These are phyloP conservation scores for Pichia sp. DNA, from an alignment of 1,139 yeast genomes.

Conservation along the genomic window DNA sequence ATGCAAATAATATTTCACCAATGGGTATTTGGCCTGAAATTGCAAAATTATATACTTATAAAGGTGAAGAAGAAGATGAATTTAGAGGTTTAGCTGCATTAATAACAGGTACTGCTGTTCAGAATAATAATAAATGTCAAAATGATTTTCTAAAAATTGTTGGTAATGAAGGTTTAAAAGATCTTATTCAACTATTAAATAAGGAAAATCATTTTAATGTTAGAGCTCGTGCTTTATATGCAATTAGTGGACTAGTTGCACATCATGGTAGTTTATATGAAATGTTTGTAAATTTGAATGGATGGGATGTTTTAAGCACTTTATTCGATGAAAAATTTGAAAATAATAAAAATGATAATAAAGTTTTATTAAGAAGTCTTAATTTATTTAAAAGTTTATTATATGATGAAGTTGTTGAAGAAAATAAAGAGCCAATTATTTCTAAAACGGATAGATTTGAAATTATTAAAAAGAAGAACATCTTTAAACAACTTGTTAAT, in stretches of 20 bases:
- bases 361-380: conserved; percentile 47
- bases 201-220: conserved; percentile 26
- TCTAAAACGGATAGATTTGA: conserved; percentile 27
- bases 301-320: conserved; percentile 46
- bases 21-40: conserved; percentile 65
- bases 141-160: conserved; percentile 50
- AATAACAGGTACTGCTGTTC: conserved; percentile 85
- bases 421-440: conserved; percentile 11
- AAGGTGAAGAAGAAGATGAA: conserved; percentile 40
- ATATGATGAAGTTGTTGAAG: conserved; percentile 42
- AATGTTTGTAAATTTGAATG: conserved; percentile 49
- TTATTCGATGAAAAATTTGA: conserved; percentile 14
- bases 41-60: conserved; percentile 39
- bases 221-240: conserved; percentile 63
- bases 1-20: conserved; percentile 87
- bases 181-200: conserved; percentile 9
- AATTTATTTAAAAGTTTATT: conserved; percentile 54
- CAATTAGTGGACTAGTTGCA: conserved; percentile 68
- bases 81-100: conserved; percentile 61
- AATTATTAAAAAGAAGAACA: conserved; percentile 37
- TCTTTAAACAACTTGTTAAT: conserved; percentile 17
- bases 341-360: conserved; percentile 37
- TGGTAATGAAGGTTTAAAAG: conserved; percentile 14
- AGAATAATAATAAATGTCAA: conserved; percentile 76
- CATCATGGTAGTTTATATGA: conserved; percentile 56